A percentile compares a stretch with the other conserved stretches of the same genome.
Conservation (phyloP, 2,329 filamentous ascomycete species). For the Torrubiella hemipterigena region DNA sequence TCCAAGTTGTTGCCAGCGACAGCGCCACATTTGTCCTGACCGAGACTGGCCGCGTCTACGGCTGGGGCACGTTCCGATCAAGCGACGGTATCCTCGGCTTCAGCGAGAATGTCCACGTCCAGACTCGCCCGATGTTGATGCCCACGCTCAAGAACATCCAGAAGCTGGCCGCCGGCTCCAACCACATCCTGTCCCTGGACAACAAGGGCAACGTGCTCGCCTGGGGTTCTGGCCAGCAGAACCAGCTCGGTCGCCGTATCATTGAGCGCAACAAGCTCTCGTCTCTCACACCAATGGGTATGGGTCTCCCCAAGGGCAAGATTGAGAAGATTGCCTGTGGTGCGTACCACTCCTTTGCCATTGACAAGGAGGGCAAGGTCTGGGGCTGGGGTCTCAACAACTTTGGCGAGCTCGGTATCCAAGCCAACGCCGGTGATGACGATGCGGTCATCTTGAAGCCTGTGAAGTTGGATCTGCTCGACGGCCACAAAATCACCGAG, state of each 20-base stretch:
- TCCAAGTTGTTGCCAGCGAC: slow-evolving; percentile 59
- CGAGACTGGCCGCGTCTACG: slow-evolving; percentile 62
- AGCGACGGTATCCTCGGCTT: slow-evolving; percentile 55
- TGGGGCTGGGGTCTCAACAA: slow-evolving; percentile 83
- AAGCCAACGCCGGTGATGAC: slow-evolving; percentile 36
- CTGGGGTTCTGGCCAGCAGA: slow-evolving; percentile 63
- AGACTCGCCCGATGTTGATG: slow-evolving; percentile 41
- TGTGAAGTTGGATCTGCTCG: slow-evolving; percentile 52
- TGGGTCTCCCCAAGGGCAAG: slow-evolving; percentile 44
- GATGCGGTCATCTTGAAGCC: slow-evolving; percentile 63
- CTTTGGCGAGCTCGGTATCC: slow-evolving; percentile 66
- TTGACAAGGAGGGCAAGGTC: slow-evolving; percentile 57
- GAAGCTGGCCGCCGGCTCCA: slow-evolving; percentile 52
- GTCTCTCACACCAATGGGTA: slow-evolving; percentile 46
- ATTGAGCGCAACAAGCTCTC: slow-evolving; percentile 52
- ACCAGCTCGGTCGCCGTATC: slow-evolving; percentile 47
- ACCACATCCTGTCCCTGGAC: slow-evolving; percentile 60
- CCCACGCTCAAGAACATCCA: slow-evolving; percentile 54
- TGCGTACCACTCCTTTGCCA: slow-evolving; percentile 72
- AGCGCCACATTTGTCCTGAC: slow-evolving; percentile 68
- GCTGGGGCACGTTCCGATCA: slow-evolving; percentile 72
- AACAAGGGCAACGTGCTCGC: slow-evolving; percentile 51
- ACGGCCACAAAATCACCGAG: slow-evolving; percentile 48
- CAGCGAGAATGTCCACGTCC: slow-evolving; percentile 36
- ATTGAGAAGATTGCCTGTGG: slow-evolving; percentile 48